A percentile compares a stretch with the other conserved stretches of the same genome.
Evolutionary conservation across 1,284 basidiomycete species (phyloP).

Genomic region (Coniferiporia sulphurascens): DNA sequence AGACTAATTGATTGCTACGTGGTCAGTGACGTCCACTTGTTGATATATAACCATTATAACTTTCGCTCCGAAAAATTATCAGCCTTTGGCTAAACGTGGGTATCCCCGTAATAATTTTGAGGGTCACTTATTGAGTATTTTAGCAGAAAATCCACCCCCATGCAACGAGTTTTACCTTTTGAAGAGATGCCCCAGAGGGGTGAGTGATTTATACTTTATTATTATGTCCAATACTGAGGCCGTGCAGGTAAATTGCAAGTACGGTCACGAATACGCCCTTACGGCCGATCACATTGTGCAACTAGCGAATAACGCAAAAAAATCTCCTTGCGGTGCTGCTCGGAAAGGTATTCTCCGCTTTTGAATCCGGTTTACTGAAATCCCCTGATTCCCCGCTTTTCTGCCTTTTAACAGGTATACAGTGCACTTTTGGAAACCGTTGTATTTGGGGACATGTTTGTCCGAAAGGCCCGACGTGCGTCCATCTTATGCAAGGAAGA

Average conservation of each 20-base stretch:
- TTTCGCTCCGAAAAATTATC: not conserved
- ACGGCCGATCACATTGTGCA: conserved; percentile 62
- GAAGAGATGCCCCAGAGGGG: conserved; percentile 74
- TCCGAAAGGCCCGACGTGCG: conserved; percentile 62
- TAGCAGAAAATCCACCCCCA: conserved; percentile 63
- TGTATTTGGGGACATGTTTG: conserved; percentile 83
- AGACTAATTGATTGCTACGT: conserved; percentile 50
- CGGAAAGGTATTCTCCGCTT: conserved; percentile 51
- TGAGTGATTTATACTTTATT: conserved; percentile 30
- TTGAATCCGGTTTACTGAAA: not conserved
- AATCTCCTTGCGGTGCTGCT: conserved; percentile 74
- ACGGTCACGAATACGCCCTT: conserved; percentile 71
- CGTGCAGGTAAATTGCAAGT: conserved; percentile 63
- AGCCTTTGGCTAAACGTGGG: conserved; percentile 38
- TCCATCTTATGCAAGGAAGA: conserved; percentile 47
- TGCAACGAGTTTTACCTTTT: conserved; percentile 73
- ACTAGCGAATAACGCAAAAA: conserved; percentile 68
- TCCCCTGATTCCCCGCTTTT: not conserved
- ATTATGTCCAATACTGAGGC: conserved; percentile 1
- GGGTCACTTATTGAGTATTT: conserved; percentile 27
- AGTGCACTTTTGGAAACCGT: conserved; percentile 62
- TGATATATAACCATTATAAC: not conserved
- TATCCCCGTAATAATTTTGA: conserved; percentile 16
- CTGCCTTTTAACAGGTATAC: conserved; percentile 41
- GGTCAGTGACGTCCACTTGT: conserved; percentile 28